Conservation (phyloP, 2,329 filamentous ascomycete species). For the Cytospora chrysosperma region DNA sequence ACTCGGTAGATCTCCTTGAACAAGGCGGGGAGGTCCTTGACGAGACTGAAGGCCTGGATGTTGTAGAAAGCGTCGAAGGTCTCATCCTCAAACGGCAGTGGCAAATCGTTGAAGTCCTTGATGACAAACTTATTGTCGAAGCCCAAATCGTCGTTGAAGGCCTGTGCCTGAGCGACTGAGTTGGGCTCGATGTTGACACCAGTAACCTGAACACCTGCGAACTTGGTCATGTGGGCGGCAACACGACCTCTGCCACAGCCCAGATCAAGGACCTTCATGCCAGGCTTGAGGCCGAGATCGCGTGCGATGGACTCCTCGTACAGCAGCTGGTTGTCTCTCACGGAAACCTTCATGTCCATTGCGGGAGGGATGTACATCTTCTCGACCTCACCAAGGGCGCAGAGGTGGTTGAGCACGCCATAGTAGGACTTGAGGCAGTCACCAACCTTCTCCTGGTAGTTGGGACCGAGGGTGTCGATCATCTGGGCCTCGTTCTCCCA, state of each 20-base stretch:
- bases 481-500: slow-evolving; percentile 52
- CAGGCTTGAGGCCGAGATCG: slow-evolving; percentile 44
- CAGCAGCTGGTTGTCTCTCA: slow-evolving; percentile 52
- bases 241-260: slow-evolving; percentile 54
- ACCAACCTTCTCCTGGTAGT: slow-evolving; percentile 51
- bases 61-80: slow-evolving; percentile 54
- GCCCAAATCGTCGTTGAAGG: slow-evolving; percentile 44
- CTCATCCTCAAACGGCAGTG: slow-evolving; percentile 48
- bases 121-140: slow-evolving; percentile 48
- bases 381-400: slow-evolving; percentile 54
- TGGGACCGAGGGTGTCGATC: slow-evolving; percentile 45
- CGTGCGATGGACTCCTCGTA: slow-evolving; percentile 51
- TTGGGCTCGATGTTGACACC: slow-evolving; percentile 56
- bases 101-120: slow-evolving; percentile 51
- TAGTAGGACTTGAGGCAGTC: slow-evolving; percentile 53
- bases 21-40: slow-evolving; percentile 46
- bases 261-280: slow-evolving; percentile 49
- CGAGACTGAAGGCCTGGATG: slow-evolving; percentile 57
- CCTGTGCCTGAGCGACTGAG: slow-evolving; percentile 46
- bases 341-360: slow-evolving; percentile 49
- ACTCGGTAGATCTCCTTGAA: slow-evolving; percentile 50
- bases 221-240: slow-evolving; percentile 52
- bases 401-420: slow-evolving; percentile 54
- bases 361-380: slow-evolving; percentile 58
- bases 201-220: slow-evolving; percentile 46